A percentile compares a stretch with the other conserved stretches of the same genome.
Conservation (phyloP, 257 asterid genomes). For the Solanum sparsipilum region DNA sequence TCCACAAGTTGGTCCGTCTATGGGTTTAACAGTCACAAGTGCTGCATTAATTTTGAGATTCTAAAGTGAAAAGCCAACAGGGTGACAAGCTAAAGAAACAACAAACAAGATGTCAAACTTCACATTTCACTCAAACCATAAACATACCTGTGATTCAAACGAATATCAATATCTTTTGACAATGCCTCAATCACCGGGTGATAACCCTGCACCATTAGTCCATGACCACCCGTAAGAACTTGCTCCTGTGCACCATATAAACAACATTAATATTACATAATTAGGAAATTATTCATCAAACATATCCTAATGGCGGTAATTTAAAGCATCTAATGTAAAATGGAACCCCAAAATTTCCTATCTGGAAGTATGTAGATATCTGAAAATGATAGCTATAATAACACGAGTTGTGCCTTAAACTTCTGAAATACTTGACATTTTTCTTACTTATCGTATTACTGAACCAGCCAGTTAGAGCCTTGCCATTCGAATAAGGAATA, state of each 20-base stretch:
- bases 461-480: not conserved
- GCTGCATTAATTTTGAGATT: not conserved
- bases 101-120: not conserved
- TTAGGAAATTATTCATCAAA: not conserved
- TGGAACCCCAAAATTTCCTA: not conserved
- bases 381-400: not conserved
- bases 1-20: not conserved
- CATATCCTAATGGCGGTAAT: not conserved
- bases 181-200: conserved; percentile 67
- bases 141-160: conserved; percentile 76
- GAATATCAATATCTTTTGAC: conserved; percentile 72
- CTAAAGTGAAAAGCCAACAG: not conserved
- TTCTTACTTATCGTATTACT: not conserved
- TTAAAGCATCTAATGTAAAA: not conserved
- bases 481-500: not conserved
- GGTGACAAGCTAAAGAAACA: not conserved
- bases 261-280: not conserved
- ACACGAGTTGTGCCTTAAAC: not conserved
- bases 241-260: conserved; percentile 48
- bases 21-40: not conserved
- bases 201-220: conserved; percentile 98
- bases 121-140: not conserved
- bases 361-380: not conserved
- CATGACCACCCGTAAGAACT: conserved; percentile 97
- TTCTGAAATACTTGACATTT: not conserved